phyloP scores from a whole-genome alignment of 2,329 filamentous ascomycete species.

The Trichoderma afroharzianum region DNA sequence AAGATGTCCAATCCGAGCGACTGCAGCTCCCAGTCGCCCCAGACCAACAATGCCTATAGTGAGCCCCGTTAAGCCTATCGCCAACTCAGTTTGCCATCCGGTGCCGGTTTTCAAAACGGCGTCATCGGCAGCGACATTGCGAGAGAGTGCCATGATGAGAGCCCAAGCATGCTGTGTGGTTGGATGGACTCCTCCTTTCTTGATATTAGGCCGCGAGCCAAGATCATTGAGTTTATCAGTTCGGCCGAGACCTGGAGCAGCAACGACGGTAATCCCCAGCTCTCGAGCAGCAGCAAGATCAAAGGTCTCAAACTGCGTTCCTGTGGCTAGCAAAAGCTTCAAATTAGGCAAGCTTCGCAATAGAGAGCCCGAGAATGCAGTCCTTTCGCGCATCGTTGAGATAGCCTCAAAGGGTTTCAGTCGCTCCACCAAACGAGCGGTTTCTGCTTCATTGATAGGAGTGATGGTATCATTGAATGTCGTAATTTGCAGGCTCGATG shows the following conservation, averaged over 20 bases:
- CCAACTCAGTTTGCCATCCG: background rate
- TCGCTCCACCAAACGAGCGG: background rate
- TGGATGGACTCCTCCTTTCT: constrained; percentile 36
- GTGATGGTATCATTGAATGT: background rate
- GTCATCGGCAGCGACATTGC: constrained; percentile 54
- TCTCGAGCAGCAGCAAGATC: constrained; percentile 51
- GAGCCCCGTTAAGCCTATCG: background rate
- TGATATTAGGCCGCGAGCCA: constrained; percentile 27
- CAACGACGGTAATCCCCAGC: constrained; percentile 24
- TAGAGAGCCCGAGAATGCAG: constrained; percentile 51
- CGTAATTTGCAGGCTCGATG: background rate
- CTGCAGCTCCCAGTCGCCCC: background rate
- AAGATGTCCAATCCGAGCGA: background rate
- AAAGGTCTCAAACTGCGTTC: constrained; percentile 56
- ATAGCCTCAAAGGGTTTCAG: background rate
- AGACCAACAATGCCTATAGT: background rate
- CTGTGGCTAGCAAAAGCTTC: constrained; percentile 60
- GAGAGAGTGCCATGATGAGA: constrained; percentile 53
- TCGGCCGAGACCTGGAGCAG: constrained; percentile 9
- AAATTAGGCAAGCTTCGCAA: constrained; percentile 58
- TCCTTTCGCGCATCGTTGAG: constrained; percentile 1
- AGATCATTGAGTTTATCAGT: background rate
- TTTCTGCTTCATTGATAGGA: background rate
- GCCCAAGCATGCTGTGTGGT: constrained; percentile 57
- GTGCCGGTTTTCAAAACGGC: background rate